A percentile compares a stretch with the other conserved stretches of the same genome.
Evolutionary conservation across 129 eudicot species (phyloP).

Genomic region (carrot (Daucus carota)): DNA sequence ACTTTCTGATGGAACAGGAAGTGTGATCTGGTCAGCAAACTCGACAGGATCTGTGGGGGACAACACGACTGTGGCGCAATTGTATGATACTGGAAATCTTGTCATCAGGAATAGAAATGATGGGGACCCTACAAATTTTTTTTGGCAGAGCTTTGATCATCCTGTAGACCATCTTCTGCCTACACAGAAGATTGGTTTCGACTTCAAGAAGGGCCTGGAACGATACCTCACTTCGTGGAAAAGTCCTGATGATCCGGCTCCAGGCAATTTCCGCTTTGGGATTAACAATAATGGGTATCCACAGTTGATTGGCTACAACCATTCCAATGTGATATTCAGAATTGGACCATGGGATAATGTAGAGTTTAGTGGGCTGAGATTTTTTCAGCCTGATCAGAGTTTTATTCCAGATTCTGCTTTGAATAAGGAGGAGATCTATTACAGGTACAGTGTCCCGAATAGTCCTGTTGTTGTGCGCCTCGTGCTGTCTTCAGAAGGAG

Average conservation of each 20-base stretch:
- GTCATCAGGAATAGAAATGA: slow-evolving; percentile 16
- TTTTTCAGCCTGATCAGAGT: neutral
- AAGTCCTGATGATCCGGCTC: slow-evolving; percentile 19
- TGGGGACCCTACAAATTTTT: neutral
- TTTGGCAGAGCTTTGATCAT: slow-evolving; percentile 28
- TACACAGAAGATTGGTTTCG: slow-evolving; percentile 14
- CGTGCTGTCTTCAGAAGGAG: neutral
- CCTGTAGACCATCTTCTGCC: slow-evolving; percentile 24
- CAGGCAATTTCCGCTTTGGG: slow-evolving; percentile 15
- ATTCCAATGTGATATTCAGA: slow-evolving; percentile 13
- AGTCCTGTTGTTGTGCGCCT: neutral
- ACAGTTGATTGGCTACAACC: slow-evolving; percentile 10
- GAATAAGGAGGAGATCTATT: neutral
- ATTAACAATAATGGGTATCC: slow-evolving; percentile 18
- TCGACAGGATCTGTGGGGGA: neutral
- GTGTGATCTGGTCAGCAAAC: slow-evolving; percentile 20
- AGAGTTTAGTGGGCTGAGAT: slow-evolving; percentile 22
- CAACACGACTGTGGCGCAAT: slow-evolving; percentile 9
- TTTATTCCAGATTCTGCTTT: neutral
- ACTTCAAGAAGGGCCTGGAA: slow-evolving; percentile 16
- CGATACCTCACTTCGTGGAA: slow-evolving; percentile 22
- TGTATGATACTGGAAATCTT: slow-evolving; percentile 31
- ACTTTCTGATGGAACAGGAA: slow-evolving; percentile 1
- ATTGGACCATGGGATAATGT: slow-evolving; percentile 37
- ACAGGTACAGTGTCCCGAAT: neutral